Percentiles rank a stretch among this genome's conserved stretches.
Evolutionary conservation across 805 yeast genomes (phyloP).

Genomic region (Ogataea pini): DNA sequence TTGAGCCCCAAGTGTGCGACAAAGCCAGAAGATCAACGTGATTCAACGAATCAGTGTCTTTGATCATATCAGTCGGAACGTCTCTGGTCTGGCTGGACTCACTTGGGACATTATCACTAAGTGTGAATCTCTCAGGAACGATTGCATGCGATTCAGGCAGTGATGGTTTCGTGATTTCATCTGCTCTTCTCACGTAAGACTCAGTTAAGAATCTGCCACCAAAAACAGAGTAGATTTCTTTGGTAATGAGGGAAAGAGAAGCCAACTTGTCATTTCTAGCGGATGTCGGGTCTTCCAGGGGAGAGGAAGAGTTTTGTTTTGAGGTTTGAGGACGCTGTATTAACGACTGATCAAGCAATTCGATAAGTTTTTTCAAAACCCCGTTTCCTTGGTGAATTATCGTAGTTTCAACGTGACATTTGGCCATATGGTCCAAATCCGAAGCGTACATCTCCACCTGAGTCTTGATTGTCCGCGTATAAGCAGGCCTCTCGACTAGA

Average conservation of each 20-base stretch:
- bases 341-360: slow-evolving; percentile 1
- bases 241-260: slow-evolving; percentile 9
- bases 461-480: slow-evolving; percentile 1
- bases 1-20: slow-evolving; percentile 13
- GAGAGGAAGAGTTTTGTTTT: not conserved
- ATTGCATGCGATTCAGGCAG: not conserved
- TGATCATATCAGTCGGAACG: no score
- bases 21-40: not conserved
- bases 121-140: not conserved
- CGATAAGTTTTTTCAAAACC: slow-evolving; percentile 9
- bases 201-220: slow-evolving; percentile 15
- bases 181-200: slow-evolving; percentile 15
- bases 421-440: slow-evolving; percentile 12
- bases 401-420: slow-evolving; percentile 8
- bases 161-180: not conserved
- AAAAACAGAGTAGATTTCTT: slow-evolving; percentile 18
- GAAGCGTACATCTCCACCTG: slow-evolving; percentile 7
- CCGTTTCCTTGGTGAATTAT: slow-evolving; percentile 13
- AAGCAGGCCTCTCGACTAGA: slow-evolving; percentile 22
- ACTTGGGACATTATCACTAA: not conserved
- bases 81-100: no score
- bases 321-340: not conserved
- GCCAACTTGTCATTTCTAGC: not conserved
- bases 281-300: not conserved
- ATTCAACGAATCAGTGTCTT: not conserved